Percentiles rank a stretch among this genome's conserved stretches.
These are phyloP conservation scores for Malassezia nana DNA, from an alignment of 1,284 basidiomycete genomes.

Conservation along the genomic window DNA sequence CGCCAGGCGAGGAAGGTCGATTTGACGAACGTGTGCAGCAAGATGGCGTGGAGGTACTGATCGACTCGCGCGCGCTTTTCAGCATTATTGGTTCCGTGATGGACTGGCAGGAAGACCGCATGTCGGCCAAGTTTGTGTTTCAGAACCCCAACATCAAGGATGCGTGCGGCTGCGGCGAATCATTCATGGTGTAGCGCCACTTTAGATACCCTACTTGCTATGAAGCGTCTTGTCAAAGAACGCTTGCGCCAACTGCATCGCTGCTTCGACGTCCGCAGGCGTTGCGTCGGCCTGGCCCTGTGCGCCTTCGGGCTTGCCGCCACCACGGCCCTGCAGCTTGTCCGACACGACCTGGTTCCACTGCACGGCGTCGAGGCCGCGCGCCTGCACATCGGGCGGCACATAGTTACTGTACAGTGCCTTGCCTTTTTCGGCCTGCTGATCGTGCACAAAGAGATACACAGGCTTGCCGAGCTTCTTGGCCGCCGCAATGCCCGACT, in stretches of 20 bases:
- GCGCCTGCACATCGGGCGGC: slow-evolving; percentile 50
- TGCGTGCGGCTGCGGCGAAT: slow-evolving; percentile 87
- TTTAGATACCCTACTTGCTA: slow-evolving; percentile 7
- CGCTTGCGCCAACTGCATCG: slow-evolving; percentile 23
- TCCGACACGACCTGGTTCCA: slow-evolving; percentile 36
- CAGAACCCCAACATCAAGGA: slow-evolving; percentile 65
- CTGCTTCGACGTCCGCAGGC: slow-evolving; percentile 33
- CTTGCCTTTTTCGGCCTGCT: slow-evolving; percentile 52
- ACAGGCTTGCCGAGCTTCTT: slow-evolving; percentile 71
- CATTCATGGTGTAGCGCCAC: slow-evolving; percentile 49
- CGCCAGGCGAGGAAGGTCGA: slow-evolving; percentile 57
- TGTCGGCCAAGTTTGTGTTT: slow-evolving; percentile 72
- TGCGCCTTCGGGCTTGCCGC: slow-evolving; percentile 41
- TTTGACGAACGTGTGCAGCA: slow-evolving; percentile 92
- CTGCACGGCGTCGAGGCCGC: slow-evolving; percentile 38
- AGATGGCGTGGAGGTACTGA: slow-evolving; percentile 66
- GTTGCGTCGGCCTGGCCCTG: slow-evolving; percentile 44
- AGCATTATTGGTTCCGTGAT: slow-evolving; percentile 97
- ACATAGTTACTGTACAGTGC: slow-evolving; percentile 82
- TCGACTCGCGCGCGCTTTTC: slow-evolving; percentile 94
- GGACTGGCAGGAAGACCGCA: slow-evolving; percentile 76
- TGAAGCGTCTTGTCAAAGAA: slow-evolving; percentile 23
- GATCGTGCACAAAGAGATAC: slow-evolving; percentile 76
- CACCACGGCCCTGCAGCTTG: slow-evolving; percentile 39
- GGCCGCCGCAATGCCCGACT: slow-evolving; percentile 63